A percentile compares a stretch with the other conserved stretches of the same genome.
Conservation (phyloP, 352 stramenopile species). For the Phytophthora cactorum region DNA sequence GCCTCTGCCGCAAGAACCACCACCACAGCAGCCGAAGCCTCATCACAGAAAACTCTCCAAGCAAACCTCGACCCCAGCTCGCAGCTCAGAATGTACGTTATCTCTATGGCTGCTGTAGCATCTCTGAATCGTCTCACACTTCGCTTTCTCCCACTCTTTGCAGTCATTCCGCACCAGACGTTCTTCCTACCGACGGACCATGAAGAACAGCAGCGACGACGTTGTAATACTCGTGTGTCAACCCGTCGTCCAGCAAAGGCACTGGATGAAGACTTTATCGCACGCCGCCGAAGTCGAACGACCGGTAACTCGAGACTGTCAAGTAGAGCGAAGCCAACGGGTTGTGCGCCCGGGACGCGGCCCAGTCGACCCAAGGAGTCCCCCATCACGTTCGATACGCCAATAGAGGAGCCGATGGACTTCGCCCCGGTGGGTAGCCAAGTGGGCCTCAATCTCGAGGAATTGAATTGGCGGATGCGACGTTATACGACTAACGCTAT, state of each 20-base stretch:
- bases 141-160: not conserved
- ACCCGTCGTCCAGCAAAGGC: slow-evolving; percentile 9
- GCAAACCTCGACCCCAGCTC: slow-evolving; percentile 9
- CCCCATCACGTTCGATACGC: slow-evolving; percentile 11
- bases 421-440: slow-evolving; percentile 31
- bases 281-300: slow-evolving; percentile 26
- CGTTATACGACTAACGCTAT: slow-evolving; percentile 42
- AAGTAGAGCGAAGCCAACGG: slow-evolving; percentile 28
- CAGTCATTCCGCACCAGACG: slow-evolving; percentile 35
- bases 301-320: slow-evolving; percentile 36
- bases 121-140: not conserved
- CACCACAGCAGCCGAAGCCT: not conserved
- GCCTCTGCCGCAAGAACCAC: not conserved
- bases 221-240: slow-evolving; percentile 27
- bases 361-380: slow-evolving; percentile 12
- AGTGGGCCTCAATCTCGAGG: slow-evolving; percentile 38
- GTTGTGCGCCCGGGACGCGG: slow-evolving; percentile 7
- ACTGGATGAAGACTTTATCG: slow-evolving; percentile 16
- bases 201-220: slow-evolving; percentile 23
- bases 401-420: slow-evolving; percentile 12
- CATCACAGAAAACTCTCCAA: not conserved
- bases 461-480: slow-evolving; percentile 46
- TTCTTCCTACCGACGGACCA: slow-evolving; percentile 33
- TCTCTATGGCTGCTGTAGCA: not conserved
- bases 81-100: slow-evolving; percentile 34